Evolutionary conservation across 192 early-diverging fungal genomes (phyloP), one percentile per base, ranked within the genome.

Genomic region (Podochytrium sp.): DNA sequence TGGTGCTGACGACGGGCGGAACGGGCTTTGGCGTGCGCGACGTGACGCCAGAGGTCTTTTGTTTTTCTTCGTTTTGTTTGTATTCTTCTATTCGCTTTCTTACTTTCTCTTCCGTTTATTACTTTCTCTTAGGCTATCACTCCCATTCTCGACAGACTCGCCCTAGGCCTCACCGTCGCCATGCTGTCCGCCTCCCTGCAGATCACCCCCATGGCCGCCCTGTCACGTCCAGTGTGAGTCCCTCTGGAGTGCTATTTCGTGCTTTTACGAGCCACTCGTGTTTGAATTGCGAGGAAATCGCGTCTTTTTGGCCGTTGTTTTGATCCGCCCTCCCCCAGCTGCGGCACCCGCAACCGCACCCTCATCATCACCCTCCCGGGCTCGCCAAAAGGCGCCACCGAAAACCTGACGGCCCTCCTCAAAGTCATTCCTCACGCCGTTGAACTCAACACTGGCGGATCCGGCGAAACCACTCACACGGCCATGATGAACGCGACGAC

Each of bases 21-120:
- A 99, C 97, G 3, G 97, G 97, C 0, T 89, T 99, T 65, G 89
- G 91, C 18, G 78, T 88, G 35, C 81, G 92, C 55, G 97, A 99
- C 68, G 87, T 89, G 5, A 97, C 97, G 1, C 92, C 95, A 2
- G 94, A 94, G 81, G 95, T 90, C 81, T 50, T 35, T 69, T 55
- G 16, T 59, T 52, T 56, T 14, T 16, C 38, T 16, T 71, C 35
- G 23, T 33, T 34, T 5, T 10, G 12, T 61, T 27, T 10, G 42
- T 16, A n/a, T n/a, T n/a, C 57, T 18, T 32, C 16, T n/a, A 12
- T 27, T 14, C 18, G 55, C 14, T 32, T 57, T 32, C 35, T 2
- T 6, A 29, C 25, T 14, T 2, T 30, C 33, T 10, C 43, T 10
- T 20, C n/a, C 12, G n/a, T 47, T 47, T 20, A 47, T 47, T 10